Evolutionary conservation across 345 rosid species (phyloP).

Genomic region (Eucalyptus erythrocorys): DNA sequence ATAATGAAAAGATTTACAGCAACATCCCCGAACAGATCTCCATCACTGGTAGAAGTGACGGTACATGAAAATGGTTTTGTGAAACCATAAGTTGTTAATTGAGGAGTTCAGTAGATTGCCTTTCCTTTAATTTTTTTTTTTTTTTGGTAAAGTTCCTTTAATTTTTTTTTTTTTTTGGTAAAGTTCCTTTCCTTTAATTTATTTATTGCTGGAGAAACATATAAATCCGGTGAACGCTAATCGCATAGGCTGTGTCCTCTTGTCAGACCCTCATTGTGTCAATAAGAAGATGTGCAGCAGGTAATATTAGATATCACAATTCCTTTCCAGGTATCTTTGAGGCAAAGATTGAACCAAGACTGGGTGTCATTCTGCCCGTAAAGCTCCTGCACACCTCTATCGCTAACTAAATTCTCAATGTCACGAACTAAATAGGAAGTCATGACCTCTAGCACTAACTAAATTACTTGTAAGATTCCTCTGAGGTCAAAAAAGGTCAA

Average conservation of each 20-base stretch:
- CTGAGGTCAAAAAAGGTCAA: background rate
- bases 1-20: background rate
- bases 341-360: background rate
- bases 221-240: background rate
- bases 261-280: background rate
- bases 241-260: background rate
- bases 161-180: too few relatives aligned
- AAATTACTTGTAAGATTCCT: background rate
- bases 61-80: background rate
- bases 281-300: background rate
- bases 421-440: background rate
- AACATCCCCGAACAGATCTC: background rate
- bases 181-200: background rate
- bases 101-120: background rate
- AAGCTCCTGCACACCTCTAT: background rate
- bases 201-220: background rate
- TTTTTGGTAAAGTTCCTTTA: too few relatives aligned
- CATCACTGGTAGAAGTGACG: background rate
- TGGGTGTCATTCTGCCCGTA: background rate
- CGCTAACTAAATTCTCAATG: background rate
- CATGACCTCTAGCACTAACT: background rate
- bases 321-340: background rate
- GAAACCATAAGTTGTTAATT: background rate
- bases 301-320: too few relatives aligned
- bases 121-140: background rate